A percentile compares a stretch with the other conserved stretches of the same genome.
Evolutionary conservation across 208 protist genomes (phyloP).

Genomic region (Acanthamoeba triangularis): DNA sequence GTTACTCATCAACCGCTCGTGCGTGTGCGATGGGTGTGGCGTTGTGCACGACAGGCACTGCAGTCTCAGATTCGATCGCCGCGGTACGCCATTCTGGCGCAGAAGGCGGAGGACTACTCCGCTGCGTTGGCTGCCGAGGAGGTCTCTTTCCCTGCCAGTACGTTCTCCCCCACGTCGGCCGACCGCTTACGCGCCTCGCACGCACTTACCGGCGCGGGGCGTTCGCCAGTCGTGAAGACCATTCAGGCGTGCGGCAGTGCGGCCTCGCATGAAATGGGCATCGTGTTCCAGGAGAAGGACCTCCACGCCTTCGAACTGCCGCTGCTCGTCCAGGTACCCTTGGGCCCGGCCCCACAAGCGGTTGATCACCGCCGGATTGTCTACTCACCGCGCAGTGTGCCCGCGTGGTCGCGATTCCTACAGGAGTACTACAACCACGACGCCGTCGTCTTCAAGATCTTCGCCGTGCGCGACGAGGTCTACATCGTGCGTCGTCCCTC

Average conservation of each 20-base stretch:
- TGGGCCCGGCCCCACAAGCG: neutral
- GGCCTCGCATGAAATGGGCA: conserved; percentile 83
- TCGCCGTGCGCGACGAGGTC: conserved; percentile 78
- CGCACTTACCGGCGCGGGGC: neutral
- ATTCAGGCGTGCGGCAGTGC: conserved; percentile 81
- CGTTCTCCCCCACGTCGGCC: neutral
- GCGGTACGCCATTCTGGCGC: neutral
- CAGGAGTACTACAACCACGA: conserved; percentile 85
- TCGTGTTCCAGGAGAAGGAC: conserved; percentile 79
- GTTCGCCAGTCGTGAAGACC: conserved; percentile 79
- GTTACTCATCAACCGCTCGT: no score
- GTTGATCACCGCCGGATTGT: neutral
- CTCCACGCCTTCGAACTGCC: conserved; percentile 29
- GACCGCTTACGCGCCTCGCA: no score
- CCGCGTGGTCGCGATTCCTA: neutral
- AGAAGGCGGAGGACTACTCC: conserved; percentile 9
- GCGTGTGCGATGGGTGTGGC: neutral
- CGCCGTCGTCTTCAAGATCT: conserved; percentile 83
- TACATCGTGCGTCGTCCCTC: conserved; percentile 81
- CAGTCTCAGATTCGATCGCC: conserved; percentile 14
- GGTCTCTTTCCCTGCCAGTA: conserved; percentile 20
- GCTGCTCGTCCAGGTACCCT: conserved; percentile 32
- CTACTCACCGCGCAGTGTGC: neutral
- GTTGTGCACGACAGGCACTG: neutral
- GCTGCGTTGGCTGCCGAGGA: neutral